Conservation (phyloP, 768 basidiomycete genomes). For the Tephrocybe sp. region DNA sequence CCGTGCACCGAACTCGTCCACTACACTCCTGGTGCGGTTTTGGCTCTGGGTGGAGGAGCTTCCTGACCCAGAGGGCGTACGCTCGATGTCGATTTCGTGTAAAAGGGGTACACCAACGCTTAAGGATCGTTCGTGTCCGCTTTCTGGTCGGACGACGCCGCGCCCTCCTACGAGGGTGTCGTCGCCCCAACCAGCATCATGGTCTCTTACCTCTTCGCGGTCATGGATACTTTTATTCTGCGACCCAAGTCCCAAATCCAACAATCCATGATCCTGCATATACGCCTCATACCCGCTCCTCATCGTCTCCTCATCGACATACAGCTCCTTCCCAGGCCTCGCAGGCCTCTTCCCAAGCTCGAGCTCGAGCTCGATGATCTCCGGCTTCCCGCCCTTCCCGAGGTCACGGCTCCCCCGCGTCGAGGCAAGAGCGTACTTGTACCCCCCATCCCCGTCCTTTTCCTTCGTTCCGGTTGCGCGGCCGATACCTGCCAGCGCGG, state of each 20-base stretch:
- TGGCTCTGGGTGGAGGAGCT: constrained; percentile 9
- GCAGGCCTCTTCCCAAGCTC: not conserved
- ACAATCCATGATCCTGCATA: constrained; percentile 30
- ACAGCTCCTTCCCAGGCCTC: constrained; percentile 2
- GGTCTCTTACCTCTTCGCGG: constrained; percentile 22
- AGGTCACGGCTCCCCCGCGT: constrained; percentile 17
- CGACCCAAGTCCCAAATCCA: constrained; percentile 27
- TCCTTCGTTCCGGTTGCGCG: constrained; percentile 8
- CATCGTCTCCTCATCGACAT: constrained; percentile 19
- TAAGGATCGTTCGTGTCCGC: constrained; percentile 21
- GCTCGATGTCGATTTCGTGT: constrained; percentile 20
- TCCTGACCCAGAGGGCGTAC: not conserved
- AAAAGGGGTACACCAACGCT: constrained; percentile 30
- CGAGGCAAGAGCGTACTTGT: constrained; percentile 37
- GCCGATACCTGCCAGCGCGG: not conserved
- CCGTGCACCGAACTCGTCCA: not conserved
- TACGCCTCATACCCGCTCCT: constrained; percentile 36
- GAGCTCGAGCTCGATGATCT: not conserved
- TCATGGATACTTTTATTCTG: no score
- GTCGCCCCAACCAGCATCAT: constrained; percentile 10
- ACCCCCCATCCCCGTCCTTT: constrained; percentile 23
- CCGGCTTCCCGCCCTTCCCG: not conserved
- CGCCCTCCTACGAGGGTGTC: constrained; percentile 17
- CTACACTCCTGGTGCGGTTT: not conserved
- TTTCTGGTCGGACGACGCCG: not conserved